Percentiles rank a stretch among this genome's conserved stretches.
phyloP scores from a whole-genome alignment of 2,329 filamentous ascomycete genomes.

The Phialophora expanda region DNA sequence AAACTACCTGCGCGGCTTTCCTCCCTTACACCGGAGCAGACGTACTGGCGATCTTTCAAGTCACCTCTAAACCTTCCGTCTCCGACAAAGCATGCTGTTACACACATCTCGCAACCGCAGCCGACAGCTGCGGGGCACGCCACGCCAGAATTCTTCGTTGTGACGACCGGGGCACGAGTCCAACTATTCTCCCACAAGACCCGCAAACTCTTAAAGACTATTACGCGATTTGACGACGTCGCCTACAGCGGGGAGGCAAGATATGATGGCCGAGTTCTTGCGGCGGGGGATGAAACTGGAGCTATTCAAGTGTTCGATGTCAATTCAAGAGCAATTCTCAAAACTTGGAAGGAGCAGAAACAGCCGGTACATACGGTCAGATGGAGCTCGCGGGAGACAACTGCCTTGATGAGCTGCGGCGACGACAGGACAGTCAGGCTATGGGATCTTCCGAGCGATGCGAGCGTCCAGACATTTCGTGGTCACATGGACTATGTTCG shows the following conservation, averaged over 20 bases:
- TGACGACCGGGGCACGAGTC: slow-evolving; percentile 91
- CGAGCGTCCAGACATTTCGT: slow-evolving; percentile 75
- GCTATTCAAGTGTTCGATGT: slow-evolving; percentile 96
- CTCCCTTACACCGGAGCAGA: slow-evolving; percentile 85
- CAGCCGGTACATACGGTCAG: slow-evolving; percentile 91
- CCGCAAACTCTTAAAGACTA: slow-evolving; percentile 89
- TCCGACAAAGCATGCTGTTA: slow-evolving; percentile 86
- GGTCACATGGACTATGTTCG: slow-evolving; percentile 95
- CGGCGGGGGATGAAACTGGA: slow-evolving; percentile 89
- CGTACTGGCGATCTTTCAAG: slow-evolving; percentile 95
- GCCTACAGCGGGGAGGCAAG: slow-evolving; percentile 89
- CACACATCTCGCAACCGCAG: slow-evolving; percentile 79
- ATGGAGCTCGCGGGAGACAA: slow-evolving; percentile 89
- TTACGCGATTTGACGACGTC: slow-evolving; percentile 89
- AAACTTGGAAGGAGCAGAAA: slow-evolving; percentile 93
- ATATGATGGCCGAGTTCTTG: slow-evolving; percentile 83
- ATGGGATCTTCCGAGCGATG: slow-evolving; percentile 88
- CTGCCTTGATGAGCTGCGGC: slow-evolving; percentile 82
- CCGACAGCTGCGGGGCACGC: slow-evolving; percentile 62
- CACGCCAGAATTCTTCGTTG: slow-evolving; percentile 72
- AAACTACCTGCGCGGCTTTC: slow-evolving; percentile 83
- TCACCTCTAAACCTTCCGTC: slow-evolving; percentile 89
- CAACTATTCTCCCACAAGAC: slow-evolving; percentile 94
- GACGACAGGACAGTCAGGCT: slow-evolving; percentile 91
- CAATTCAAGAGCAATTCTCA: slow-evolving; percentile 84